A percentile compares a stretch with the other conserved stretches of the same genome.
These are phyloP conservation scores for Aspergillus flavus DNA, from an alignment of 2,329 filamentous ascomycete genomes.

Conservation along the genomic window DNA sequence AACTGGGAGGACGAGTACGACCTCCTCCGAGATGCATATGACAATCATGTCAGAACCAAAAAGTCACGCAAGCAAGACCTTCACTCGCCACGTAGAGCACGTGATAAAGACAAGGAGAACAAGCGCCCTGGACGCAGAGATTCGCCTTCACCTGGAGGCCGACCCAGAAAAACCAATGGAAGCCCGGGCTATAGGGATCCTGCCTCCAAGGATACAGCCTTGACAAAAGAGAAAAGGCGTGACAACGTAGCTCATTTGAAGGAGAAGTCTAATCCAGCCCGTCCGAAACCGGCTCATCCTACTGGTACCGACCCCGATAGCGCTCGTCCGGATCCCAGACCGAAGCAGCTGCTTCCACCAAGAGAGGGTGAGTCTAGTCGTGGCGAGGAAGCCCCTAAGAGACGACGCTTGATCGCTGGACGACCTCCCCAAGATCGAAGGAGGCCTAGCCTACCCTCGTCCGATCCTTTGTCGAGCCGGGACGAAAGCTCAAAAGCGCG, in stretches of 20 bases:
- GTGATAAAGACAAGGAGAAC: slow-evolving; percentile 44
- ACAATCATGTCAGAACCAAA: slow-evolving; percentile 37
- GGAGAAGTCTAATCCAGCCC: slow-evolving; percentile 27
- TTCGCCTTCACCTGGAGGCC: slow-evolving; percentile 44
- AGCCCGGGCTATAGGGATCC: slow-evolving; percentile 35
- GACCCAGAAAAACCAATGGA: slow-evolving; percentile 33
- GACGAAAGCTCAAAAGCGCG: slow-evolving; percentile 39
- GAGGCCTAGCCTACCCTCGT: slow-evolving; percentile 41
- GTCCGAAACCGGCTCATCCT: slow-evolving; percentile 28
- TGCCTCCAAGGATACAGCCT: slow-evolving; percentile 26
- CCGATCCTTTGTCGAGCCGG: slow-evolving; percentile 43
- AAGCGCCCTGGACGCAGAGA: slow-evolving; percentile 35
- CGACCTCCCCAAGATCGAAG: slow-evolving; percentile 42
- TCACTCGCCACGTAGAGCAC: slow-evolving; percentile 43
- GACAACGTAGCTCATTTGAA: slow-evolving; percentile 26
- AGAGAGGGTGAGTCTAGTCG: slow-evolving; percentile 37
- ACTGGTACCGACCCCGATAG: slow-evolving; percentile 37
- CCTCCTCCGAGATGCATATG: slow-evolving; percentile 68
- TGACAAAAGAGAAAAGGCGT: slow-evolving; percentile 31
- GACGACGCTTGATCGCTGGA: slow-evolving; percentile 45
- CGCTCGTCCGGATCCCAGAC: slow-evolving; percentile 29
- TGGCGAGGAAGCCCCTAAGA: slow-evolving; percentile 40
- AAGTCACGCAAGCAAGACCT: slow-evolving; percentile 37
- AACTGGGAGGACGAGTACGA: slow-evolving; percentile 89
- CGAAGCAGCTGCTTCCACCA: slow-evolving; percentile 28